Evolutionary conservation across 1,139 yeast genomes (phyloP).

Genomic region (Kazachstania sp.): DNA sequence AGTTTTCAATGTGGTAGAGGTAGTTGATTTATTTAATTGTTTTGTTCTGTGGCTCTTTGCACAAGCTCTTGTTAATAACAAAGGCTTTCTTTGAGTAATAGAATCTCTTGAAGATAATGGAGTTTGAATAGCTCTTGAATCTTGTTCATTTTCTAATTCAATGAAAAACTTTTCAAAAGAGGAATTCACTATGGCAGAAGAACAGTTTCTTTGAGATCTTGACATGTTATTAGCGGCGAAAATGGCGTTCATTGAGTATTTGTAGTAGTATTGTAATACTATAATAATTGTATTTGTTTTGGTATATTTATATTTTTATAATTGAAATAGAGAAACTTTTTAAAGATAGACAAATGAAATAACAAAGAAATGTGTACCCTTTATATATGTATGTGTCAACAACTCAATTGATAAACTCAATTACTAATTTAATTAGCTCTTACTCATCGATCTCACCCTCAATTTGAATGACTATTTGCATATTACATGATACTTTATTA

Average conservation of each 20-base stretch:
- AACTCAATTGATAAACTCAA: background rate
- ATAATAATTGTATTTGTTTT: no score
- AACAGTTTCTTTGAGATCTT: no score
- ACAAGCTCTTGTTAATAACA: background rate
- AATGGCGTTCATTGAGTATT: background rate
- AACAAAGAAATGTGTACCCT: no score
- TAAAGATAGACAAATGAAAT: no score
- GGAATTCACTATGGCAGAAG: background rate
- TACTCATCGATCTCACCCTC: background rate
- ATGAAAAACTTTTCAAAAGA: constrained; percentile 1
- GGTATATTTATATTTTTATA: no score
- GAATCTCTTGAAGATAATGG: background rate
- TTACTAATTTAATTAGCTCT: background rate
- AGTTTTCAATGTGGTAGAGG: background rate
- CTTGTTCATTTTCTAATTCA: constrained; percentile 1
- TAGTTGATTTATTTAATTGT: background rate
- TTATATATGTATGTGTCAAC: no score
- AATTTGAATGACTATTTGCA: background rate
- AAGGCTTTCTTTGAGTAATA: background rate
- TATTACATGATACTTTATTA: background rate
- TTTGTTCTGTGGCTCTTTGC: background rate
- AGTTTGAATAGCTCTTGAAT: background rate
- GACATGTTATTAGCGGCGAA: background rate
- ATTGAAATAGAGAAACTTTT: no score
- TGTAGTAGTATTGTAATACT: background rate